A percentile compares a stretch with the other conserved stretches of the same genome.
phyloP scores from a whole-genome alignment of 768 basidiomycete species.

The Termitomyces sp. region DNA sequence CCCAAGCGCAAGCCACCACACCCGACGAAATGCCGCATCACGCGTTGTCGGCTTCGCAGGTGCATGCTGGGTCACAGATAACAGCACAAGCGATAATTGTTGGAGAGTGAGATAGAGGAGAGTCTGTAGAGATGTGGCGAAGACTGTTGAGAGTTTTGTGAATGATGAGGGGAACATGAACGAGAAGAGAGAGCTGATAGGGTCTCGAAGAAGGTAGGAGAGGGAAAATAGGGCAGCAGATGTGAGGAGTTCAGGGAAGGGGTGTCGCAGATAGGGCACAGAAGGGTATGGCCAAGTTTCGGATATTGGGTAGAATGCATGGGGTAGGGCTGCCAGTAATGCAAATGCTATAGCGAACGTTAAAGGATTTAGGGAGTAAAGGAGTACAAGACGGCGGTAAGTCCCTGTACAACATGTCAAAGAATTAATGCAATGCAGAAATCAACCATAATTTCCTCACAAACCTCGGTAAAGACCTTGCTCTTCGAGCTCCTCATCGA shows the following conservation, averaged over 20 bases:
- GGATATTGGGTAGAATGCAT: conserved; percentile 41
- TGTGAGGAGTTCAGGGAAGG: conserved; percentile 62
- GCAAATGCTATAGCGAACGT: conserved; percentile 47
- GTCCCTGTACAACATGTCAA: conserved; percentile 44
- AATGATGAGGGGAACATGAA: conserved; percentile 25
- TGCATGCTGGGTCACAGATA: conserved; percentile 46
- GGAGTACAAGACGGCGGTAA: conserved; percentile 48
- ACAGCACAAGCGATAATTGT: conserved; percentile 49
- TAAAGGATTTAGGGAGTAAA: conserved; percentile 61
- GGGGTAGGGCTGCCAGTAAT: conserved; percentile 48
- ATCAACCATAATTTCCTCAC: conserved; percentile 10
- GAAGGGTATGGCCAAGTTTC: conserved; percentile 36
- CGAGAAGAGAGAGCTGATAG: conserved; percentile 37
- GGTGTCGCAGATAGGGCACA: conserved; percentile 51
- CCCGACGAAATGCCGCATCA: conserved; percentile 55
- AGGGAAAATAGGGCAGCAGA: conserved; percentile 62
- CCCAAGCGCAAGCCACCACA: conserved; percentile 79
- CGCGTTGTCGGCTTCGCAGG: conserved; percentile 46
- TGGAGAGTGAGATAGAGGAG: conserved; percentile 52
- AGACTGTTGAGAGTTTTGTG: conserved; percentile 22
- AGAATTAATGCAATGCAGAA: not conserved
- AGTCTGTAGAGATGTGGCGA: conserved; percentile 45
- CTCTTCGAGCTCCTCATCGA: conserved; percentile 43
- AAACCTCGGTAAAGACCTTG: conserved; percentile 49
- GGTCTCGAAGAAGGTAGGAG: conserved; percentile 49